A percentile compares a stretch with the other conserved stretches of the same genome.
phyloP scores from a whole-genome alignment of 441 rosid genomes.

The Populus trichocarpa region DNA sequence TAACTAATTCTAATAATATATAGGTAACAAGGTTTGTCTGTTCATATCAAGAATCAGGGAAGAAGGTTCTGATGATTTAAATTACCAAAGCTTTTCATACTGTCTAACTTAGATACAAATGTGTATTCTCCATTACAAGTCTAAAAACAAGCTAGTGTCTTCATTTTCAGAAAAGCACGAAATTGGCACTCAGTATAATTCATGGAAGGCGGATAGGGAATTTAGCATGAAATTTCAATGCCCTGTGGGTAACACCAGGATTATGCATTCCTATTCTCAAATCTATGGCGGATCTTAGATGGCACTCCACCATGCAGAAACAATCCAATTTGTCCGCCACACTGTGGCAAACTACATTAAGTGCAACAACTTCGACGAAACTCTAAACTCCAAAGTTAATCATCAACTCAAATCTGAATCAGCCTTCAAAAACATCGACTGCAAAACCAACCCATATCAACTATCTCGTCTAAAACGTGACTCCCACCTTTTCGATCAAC shows the following conservation, averaged over 20 bases:
- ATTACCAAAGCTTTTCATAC: background rate
- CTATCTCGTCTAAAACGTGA: background rate
- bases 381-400: background rate
- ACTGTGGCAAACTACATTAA: background rate
- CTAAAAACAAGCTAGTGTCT: background rate
- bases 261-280: background rate
- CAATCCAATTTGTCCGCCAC: background rate
- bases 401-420: background rate
- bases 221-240: background rate
- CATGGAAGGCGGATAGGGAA: background rate
- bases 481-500: background rate
- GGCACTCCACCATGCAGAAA: background rate
- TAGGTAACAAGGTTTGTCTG: background rate
- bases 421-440: background rate
- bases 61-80: background rate
- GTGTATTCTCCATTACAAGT: background rate
- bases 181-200: background rate
- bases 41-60: background rate
- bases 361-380: background rate
- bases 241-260: background rate
- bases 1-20: background rate
- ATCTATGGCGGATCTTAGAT: background rate
- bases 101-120: background rate
- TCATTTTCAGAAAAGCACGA: background rate
- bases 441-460: background rate